phyloP scores from a whole-genome alignment of 148 eudicot genomes.

The Hydrangea macrophylla region DNA sequence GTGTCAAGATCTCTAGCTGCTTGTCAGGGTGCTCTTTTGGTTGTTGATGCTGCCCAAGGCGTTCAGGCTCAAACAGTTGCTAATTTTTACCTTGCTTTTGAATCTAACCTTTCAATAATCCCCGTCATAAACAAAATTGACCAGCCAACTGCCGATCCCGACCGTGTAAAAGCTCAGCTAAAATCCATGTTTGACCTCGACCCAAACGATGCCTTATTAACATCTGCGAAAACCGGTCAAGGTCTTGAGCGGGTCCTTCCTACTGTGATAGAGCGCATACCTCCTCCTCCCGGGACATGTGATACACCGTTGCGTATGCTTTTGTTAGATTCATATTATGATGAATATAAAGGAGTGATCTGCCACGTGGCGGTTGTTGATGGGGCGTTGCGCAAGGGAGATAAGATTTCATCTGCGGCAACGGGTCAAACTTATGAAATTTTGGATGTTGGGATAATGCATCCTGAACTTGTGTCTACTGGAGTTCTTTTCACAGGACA shows the following conservation, averaged over 20 bases:
- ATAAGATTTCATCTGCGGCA: constrained; percentile 81
- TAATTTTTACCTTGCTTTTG: constrained; percentile 94
- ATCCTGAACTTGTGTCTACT: constrained; percentile 87
- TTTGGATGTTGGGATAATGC: constrained; percentile 93
- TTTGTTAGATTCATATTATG: constrained; percentile 92
- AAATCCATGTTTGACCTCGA: constrained; percentile 94
- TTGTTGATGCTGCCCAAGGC: constrained; percentile 99
- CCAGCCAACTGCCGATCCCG: constrained; percentile 97
- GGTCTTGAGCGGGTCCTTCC: constrained; percentile 94
- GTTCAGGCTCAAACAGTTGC: constrained; percentile 99
- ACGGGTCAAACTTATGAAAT: constrained; percentile 85
- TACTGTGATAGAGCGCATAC: constrained; percentile 84
- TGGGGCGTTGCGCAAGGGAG: constrained; percentile 80
- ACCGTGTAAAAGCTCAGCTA: constrained; percentile 81
- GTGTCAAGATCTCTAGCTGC: constrained; percentile 98
- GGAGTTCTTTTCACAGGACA: constrained; percentile 92
- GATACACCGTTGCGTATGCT: constrained; percentile 76
- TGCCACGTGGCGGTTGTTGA: constrained; percentile 98
- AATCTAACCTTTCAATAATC: constrained; percentile 71
- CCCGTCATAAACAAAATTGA: constrained; percentile 98
- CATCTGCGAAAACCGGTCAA: constrained; percentile 94
- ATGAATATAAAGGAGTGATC: constrained; percentile 95
- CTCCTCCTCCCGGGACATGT: constrained; percentile 78
- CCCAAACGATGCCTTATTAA: constrained; percentile 71
- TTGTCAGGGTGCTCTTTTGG: constrained; percentile 96